Base-by-base conservation (phyloP, 768 basidiomycete species). In the Hygrocybe punicea region DNA sequence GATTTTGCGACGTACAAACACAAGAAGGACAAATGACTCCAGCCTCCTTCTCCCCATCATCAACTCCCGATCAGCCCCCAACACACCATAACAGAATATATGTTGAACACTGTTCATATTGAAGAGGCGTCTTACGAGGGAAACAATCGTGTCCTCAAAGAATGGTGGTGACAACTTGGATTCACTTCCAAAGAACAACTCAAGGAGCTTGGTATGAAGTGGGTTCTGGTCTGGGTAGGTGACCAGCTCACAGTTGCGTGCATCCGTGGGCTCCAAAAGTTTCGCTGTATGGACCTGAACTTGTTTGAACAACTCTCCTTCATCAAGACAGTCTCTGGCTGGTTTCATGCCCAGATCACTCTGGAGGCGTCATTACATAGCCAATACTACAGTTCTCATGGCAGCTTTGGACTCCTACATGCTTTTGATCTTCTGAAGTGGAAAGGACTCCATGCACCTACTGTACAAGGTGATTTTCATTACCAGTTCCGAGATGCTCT, bases 261-360 rank as follows among this genome's bases (percentile, higher is more conserved):
- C 1, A 58, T 78, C 2, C 74, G 69, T 8, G 72, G 72, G 0
- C 63, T 81, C 1, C 74, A 65, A 50, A 66, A 67, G 13, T 76
- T 63, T 45, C 67, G 65, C 0, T 58, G 62, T 1, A 66, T 74
- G 16, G 79, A 81, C 54, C 35, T 57, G 5, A 81, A 74, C 40
- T 68, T 70, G 0, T 77, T 66, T 59, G 73, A 79, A 9, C 63
- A 73, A 0, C 59, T 78, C 0, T 72, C 78, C 48, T 77, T 63
- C 59, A 55, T 73, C 6, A 39, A 73, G 1, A 44, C 63, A 1
- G 53, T 65, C 0, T 74, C 75, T 44, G 73, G 78, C 0, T 81
- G 75, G 76, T 68, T 81, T 13, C 77, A 81, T 55, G 57, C 69
- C 0, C 39, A 61, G 29, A 77, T 80, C 70, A 75, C 75, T 3